Base-by-base conservation (phyloP, 2,329 filamentous ascomycete genomes). In the Clonostachys rosea region DNA sequence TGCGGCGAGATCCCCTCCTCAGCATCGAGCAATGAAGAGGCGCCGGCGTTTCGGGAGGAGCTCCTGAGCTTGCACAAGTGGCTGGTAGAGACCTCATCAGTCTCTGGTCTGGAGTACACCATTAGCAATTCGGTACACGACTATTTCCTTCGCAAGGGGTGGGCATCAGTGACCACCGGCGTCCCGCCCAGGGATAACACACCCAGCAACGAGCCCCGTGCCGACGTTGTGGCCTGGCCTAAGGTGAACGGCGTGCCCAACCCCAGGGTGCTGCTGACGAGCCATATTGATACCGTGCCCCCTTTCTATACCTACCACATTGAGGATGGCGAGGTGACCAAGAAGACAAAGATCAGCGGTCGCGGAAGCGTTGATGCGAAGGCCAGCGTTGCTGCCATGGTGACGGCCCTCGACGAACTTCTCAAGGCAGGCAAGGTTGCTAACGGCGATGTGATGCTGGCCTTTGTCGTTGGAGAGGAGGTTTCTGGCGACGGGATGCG, bases 381-480 rank as follows among this genome's bases (percentile, higher is more conserved):
- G 61, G 84, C 71, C 13, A 79, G 76, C 56, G 75, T 94, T 12
- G 88, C 89, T 0, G 77, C 88, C 8, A 87, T 91, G 64, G 80
- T 92, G 50, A 78, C 77, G 18, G 89, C 89, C 0, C 68, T 88
- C 5, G 68, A 78, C 50, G 67, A 78, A 53, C 71, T 88, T 8
- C 58, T 81, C 5, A 57, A 61, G 0, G 54, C 66, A 0, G 60
- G 60, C 1, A 56, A 63, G 34, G 63, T 81, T n/a, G 53, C 59
- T 9, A 60, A 66, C 3, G 70, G 70, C 3, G 79, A 84, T 55
- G 67, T 83, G 0, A 74, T 82, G 50, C 68, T 89, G 13, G 62
- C 86, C 2, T 87, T 78, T 52, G 85, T 89, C 1, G 88, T 96
- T 0, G 91, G 89, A 50, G 92, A 99, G 65, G 92, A 97, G 65